Base-by-base conservation (phyloP, 1,284 basidiomycete species). In the Leucoagaricus sp. region DNA sequence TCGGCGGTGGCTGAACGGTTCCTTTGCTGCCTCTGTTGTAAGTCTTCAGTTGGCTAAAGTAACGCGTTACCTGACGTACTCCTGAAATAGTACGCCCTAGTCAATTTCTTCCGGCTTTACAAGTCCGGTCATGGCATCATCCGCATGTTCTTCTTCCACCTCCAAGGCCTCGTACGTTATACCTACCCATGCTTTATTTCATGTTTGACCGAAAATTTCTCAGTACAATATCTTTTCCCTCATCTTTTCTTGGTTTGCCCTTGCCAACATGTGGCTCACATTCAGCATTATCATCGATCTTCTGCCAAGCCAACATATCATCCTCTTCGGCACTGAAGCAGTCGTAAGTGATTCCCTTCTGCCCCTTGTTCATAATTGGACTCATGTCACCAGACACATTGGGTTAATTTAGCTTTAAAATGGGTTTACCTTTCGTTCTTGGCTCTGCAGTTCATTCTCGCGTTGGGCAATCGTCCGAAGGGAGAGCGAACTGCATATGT, bases 261-360 rank as follows among this genome's bases (percentile, higher is more conserved):
- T 96, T 49, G 95, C 94, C 63, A 98, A 97, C 67, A 77, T 97
- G 34, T 98, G 94, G 94, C 77, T 98, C 55, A 97, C 96, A 9
- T 98, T 98, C 80, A 89, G 87, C 58, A 96, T 98, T 75, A 94
- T 98, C 71, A 94, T 98, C 79, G 87, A 94, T 64, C 83, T 97
- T 38, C 77, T 96, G 15, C 93, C 93, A 1, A 66, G 70, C 25
- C 81, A 89, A 67, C 58, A 60, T 1, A 82, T 93, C 63, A 72
- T 83, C 51, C 76, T 93, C 51, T 95, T 94, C 61, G 90, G 89
- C 36, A 93, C 83, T 23, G 72, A 61, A 0, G 72, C 66, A 15
- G 65, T 91, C 23, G 91, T 93, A 67, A 59, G 88, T 74, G 42
- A 52, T 19, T 34, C 29, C 21, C 15, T 12, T 29, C 23, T 29